Evolutionary conservation across 2,329 filamentous ascomycete genomes (phyloP).

Genomic region (Pestalotiopsis sp.): DNA sequence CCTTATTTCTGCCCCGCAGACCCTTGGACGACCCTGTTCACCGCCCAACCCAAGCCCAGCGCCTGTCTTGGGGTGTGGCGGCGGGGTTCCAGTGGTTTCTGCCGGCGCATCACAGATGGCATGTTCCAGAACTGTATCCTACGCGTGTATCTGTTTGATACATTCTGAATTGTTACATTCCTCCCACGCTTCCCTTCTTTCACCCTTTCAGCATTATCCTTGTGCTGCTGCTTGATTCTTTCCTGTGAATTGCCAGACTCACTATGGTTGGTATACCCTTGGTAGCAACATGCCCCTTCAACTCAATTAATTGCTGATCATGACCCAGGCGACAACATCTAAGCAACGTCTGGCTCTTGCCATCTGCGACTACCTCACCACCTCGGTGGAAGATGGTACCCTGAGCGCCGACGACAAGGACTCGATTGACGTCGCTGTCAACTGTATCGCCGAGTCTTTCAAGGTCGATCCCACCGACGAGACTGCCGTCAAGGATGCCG

Average conservation of each 20-base stretch:
- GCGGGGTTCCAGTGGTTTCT: background rate
- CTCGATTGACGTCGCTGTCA: conserved; percentile 89
- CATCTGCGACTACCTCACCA: conserved; percentile 92
- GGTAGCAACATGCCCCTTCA: background rate
- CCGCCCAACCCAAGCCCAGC: too few species aligned
- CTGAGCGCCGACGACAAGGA: conserved; percentile 87
- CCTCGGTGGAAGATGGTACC: conserved; percentile 85
- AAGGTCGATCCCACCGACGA: conserved; percentile 85
- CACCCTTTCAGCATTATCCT: background rate
- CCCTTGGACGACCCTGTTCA: too few species aligned
- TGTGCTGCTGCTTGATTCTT: background rate
- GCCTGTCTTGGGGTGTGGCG: background rate
- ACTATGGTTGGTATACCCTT: background rate
- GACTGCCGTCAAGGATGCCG: conserved; percentile 71
- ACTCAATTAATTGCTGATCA: background rate
- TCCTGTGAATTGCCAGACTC: background rate
- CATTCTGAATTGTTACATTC: background rate
- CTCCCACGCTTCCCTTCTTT: background rate
- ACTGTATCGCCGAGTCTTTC: conserved; percentile 95
- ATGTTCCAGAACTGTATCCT: conserved; percentile 2
- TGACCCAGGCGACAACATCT: conserved; percentile 46
- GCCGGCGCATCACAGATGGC: background rate
- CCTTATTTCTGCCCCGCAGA: too few species aligned
- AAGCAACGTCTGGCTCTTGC: conserved; percentile 92
- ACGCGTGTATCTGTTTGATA: background rate